These are phyloP conservation scores for Ministeria vibrans DNA, from an alignment of 78 protist species.

Conservation along the genomic window DNA sequence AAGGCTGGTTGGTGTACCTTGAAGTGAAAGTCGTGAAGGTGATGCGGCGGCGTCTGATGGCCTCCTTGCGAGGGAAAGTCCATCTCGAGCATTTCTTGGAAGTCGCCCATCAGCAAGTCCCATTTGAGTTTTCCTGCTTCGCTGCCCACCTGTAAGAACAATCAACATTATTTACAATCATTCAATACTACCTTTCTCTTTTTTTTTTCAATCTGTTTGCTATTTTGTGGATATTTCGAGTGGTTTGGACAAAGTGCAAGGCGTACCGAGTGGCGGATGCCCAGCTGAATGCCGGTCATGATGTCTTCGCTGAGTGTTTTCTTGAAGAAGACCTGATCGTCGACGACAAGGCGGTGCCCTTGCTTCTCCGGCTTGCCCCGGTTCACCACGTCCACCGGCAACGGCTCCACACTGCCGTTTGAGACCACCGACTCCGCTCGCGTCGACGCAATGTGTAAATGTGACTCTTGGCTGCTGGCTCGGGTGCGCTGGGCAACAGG, in stretches of 20 bases:
- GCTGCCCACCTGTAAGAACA: not conserved
- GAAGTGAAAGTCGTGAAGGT: slow-evolving; percentile 19
- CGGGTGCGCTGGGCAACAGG: no score
- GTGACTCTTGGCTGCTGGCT: not conserved
- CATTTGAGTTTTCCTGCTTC: not conserved
- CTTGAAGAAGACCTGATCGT: slow-evolving; percentile 16
- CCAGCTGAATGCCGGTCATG: slow-evolving; percentile 18
- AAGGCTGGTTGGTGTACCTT: no score
- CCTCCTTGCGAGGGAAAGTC: slow-evolving; percentile 12
- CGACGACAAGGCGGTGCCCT: not conserved
- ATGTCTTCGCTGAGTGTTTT: not conserved
- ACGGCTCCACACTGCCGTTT: not conserved
- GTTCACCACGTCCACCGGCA: not conserved
- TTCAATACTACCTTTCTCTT: not conserved
- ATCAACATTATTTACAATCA: not conserved
- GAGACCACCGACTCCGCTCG: not conserved
- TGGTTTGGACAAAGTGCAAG: not conserved
- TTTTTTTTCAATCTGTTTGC: not conserved
- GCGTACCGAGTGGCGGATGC: slow-evolving; percentile 6
- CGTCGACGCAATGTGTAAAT: not conserved
- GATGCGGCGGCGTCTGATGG: slow-evolving; percentile 15
- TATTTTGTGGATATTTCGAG: not conserved
- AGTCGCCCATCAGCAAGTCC: slow-evolving; percentile 3
- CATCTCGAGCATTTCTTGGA: not conserved
- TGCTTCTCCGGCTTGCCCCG: not conserved